Percentiles rank a stretch among this genome's conserved stretches.
Evolutionary conservation across 176 grass and related monocot genomes (phyloP).

Genomic region (Poa pratensis): DNA sequence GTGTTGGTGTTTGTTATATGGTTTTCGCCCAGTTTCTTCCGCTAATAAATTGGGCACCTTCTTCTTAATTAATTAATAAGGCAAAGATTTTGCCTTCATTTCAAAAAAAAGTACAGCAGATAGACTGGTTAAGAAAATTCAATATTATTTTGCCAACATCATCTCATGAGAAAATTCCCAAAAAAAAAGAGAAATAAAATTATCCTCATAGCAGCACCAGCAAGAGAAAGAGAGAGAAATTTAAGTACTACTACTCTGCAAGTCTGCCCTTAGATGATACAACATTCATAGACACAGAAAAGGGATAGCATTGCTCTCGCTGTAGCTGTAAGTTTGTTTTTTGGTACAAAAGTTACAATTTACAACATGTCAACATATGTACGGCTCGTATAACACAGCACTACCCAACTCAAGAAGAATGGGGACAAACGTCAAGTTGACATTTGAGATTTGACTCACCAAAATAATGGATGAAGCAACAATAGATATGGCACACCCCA

Average conservation of each 20-base stretch:
- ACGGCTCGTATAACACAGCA: constrained; percentile 23
- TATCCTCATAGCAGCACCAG: not conserved
- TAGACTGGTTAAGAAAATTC: not conserved
- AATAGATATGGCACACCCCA: not conserved
- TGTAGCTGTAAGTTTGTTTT: not conserved
- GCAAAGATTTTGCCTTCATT: no score
- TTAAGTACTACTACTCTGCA: not conserved
- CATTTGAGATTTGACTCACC: not conserved
- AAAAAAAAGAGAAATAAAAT: not conserved
- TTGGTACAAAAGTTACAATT: constrained; percentile 40
- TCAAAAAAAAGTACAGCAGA: no score
- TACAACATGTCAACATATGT: constrained; percentile 40
- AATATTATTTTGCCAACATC: not conserved
- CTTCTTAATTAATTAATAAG: no score
- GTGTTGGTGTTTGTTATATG: no score
- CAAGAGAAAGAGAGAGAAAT: no score
- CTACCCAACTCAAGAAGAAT: constrained; percentile 16
- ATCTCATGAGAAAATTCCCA: not conserved
- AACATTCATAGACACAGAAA: not conserved
- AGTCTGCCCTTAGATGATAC: constrained; percentile 21
- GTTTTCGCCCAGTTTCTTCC: no score
- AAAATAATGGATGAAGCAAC: not conserved
- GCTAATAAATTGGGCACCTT: no score
- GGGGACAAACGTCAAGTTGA: constrained; percentile 15
- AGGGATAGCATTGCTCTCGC: not conserved